Conservation (phyloP, 371 early-diverging fungal genomes). For the Apophysomyces trapeziformis region DNA sequence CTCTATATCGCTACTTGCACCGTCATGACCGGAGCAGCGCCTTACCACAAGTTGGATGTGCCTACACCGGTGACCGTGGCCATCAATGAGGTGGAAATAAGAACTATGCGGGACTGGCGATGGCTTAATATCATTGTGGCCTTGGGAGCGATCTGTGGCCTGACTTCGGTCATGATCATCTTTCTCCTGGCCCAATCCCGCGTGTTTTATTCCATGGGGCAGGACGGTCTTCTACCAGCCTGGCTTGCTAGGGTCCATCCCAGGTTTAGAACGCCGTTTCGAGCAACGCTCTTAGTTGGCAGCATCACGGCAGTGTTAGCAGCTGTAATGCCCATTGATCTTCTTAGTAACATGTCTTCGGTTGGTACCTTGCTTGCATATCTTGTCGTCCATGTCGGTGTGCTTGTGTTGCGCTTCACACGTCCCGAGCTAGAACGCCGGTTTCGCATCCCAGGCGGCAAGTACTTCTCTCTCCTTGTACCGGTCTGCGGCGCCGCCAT, state of each 20-base stretch:
- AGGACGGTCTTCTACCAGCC: slow-evolving; percentile 78
- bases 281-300: slow-evolving; percentile 71
- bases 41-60: slow-evolving; percentile 51
- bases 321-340: slow-evolving; percentile 76
- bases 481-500: slow-evolving; percentile 62
- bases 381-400: slow-evolving; percentile 77
- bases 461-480: slow-evolving; percentile 47
- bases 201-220: slow-evolving; percentile 84
- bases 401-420: slow-evolving; percentile 72
- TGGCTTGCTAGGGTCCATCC: slow-evolving; percentile 66
- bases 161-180: slow-evolving; percentile 77
- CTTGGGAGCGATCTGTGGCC: slow-evolving; percentile 76
- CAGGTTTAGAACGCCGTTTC: slow-evolving; percentile 67
- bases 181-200: slow-evolving; percentile 82
- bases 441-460: slow-evolving; percentile 76
- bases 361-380: slow-evolving; percentile 85
- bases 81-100: slow-evolving; percentile 38
- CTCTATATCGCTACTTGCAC: slow-evolving; percentile 72
- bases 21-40: slow-evolving; percentile 73
- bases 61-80: slow-evolving; percentile 68
- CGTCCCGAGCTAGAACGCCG: slow-evolving; percentile 74
- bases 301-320: slow-evolving; percentile 66
- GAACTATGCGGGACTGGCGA: slow-evolving; percentile 48
- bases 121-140: slow-evolving; percentile 75
- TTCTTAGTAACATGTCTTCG: slow-evolving; percentile 81